Conservation (phyloP, 805 yeast genomes). For the Sugiyamaella smithiae region DNA sequence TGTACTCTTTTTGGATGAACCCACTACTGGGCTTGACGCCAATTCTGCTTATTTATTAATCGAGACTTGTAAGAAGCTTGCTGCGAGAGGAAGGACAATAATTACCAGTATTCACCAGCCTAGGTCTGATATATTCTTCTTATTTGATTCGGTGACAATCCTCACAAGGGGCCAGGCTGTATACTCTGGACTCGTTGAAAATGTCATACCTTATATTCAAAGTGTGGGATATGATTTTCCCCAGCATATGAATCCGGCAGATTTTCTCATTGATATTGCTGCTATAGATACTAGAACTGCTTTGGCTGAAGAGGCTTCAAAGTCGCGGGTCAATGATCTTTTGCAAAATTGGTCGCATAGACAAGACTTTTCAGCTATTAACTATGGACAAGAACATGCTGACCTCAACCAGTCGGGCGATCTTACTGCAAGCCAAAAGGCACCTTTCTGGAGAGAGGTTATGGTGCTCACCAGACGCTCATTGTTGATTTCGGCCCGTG, state of each 20-base stretch:
- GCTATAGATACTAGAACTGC: constrained; percentile 51
- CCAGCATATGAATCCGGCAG: constrained; percentile 57
- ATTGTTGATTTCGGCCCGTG: constrained; percentile 47
- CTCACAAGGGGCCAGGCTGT: constrained; percentile 57
- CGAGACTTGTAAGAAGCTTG: constrained; percentile 55
- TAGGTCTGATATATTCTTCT: constrained; percentile 65
- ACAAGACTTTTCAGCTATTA: not conserved
- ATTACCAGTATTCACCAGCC: constrained; percentile 84
- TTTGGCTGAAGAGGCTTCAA: constrained; percentile 37
- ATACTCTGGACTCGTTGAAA: constrained; percentile 46
- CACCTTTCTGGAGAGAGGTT: constrained; percentile 45
- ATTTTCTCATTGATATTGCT: constrained; percentile 54
- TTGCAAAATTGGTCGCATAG: constrained; percentile 38
- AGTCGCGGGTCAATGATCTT: constrained; percentile 36
- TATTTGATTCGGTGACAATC: constrained; percentile 66
- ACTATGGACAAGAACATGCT: not conserved
- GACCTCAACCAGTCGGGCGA: not conserved
- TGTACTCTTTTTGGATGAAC: constrained; percentile 76
- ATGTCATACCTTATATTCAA: constrained; percentile 50
- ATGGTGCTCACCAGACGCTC: constrained; percentile 46
- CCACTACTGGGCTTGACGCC: constrained; percentile 85
- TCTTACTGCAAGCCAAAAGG: constrained; percentile 25
- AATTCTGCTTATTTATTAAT: constrained; percentile 67
- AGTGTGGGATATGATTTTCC: constrained; percentile 46
- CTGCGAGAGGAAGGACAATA: constrained; percentile 62